Base-by-base conservation (phyloP, 177 flowering plant species). In the Vitis hybrid region DNA sequence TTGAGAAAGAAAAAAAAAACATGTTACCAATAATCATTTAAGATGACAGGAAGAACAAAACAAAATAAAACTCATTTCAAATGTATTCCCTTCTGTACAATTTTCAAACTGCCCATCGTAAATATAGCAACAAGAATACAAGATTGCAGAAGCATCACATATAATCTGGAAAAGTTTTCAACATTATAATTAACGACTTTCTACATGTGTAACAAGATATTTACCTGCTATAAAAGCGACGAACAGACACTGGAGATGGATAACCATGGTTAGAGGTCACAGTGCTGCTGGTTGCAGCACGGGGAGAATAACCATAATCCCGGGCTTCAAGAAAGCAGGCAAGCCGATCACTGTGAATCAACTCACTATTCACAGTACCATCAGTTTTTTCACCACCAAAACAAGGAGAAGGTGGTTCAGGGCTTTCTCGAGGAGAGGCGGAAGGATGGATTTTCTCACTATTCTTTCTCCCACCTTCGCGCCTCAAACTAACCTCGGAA, bases 391-490 rank as follows among this genome's bases (percentile, higher is more conserved):
- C 83, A 67, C 72, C 72, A 68, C 65, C 68, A 39, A 70, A 81
- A 66, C 76, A 67, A 11, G 87, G 81, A 4, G 90, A 77, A 14
- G 76, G 82, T 4, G 84, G 86, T 48, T 83, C 86, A 0, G 89
- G 87, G 77, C 89, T 85, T 16, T 74, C 79, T 39, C 77, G 74
- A 51, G 92, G 88, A 75, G 92, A 87, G 13, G 68, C 72, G 21
- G 85, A 76, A 76, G 89, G 86, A 77, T 87, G 75, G 12, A 86
- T 80, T 66, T 84, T 89, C 74, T 84, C 88, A 72, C 84, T 70
- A 56, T 53, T 65, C 70, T 77, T 85, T 59, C 76, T 75, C 49
- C 72, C 76, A 50, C 66, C 50, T 16, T 78, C 88, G 62, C 39
- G 49, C 67, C 77, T 76, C 51, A 65, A 48, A 52, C 66, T 66